A percentile compares a stretch with the other conserved stretches of the same genome.
These are phyloP conservation scores for Fusarium sp. DNA, from an alignment of 2,329 filamentous ascomycete genomes.

Conservation along the genomic window DNA sequence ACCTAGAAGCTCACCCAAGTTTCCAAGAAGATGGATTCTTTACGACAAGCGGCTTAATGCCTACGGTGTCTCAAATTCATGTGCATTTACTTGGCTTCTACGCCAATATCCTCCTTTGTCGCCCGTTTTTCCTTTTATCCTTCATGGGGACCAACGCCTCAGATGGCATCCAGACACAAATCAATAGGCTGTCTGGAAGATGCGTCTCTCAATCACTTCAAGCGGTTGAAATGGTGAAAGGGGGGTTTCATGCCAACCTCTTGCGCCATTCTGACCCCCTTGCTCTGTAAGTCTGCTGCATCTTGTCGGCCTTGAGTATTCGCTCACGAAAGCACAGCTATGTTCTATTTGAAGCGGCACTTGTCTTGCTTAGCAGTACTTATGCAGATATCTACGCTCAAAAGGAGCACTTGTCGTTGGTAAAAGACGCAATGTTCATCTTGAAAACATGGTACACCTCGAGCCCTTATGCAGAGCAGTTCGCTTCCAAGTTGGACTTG, in stretches of 20 bases:
- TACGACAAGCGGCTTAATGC: constrained; percentile 37
- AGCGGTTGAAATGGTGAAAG: constrained; percentile 58
- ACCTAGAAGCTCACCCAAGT: constrained; percentile 52
- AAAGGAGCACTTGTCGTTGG: constrained; percentile 50
- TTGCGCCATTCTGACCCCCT: constrained; percentile 64
- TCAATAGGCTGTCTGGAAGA: constrained; percentile 59
- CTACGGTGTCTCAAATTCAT: constrained; percentile 69
- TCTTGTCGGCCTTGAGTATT: neutral
- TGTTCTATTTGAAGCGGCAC: constrained; percentile 63
- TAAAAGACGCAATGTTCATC: constrained; percentile 56
- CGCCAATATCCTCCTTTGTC: constrained; percentile 68
- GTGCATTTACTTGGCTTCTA: constrained; percentile 70
- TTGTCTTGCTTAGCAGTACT: constrained; percentile 66
- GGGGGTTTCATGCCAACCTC: constrained; percentile 54
- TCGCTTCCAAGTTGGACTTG: constrained; percentile 59
- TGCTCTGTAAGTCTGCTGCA: constrained; percentile 58
- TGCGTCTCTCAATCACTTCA: constrained; percentile 42
- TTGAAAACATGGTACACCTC: constrained; percentile 58
- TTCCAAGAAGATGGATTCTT: constrained; percentile 54
- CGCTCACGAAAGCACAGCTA: constrained; percentile 53
- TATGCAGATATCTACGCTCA: constrained; percentile 61
- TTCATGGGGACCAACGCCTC: constrained; percentile 51
- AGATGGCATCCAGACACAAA: constrained; percentile 35
- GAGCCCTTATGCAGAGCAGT: constrained; percentile 60
- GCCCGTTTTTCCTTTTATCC: constrained; percentile 70